Percentiles rank a stretch among this genome's conserved stretches.
phyloP scores from a whole-genome alignment of 176 grass and related monocot genomes.

The Musa troglodytarum region DNA sequence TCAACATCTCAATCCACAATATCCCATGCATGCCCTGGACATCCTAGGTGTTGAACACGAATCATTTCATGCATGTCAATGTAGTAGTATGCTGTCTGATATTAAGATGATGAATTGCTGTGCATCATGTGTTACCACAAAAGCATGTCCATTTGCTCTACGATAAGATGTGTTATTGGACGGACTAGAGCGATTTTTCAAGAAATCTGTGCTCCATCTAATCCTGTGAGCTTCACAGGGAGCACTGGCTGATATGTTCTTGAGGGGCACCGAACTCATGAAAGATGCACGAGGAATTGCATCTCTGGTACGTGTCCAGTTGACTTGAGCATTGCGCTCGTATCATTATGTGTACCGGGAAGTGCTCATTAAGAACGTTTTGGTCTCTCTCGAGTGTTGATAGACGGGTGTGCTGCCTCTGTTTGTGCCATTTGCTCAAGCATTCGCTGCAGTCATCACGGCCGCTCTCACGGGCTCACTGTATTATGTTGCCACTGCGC shows the following conservation, averaged over 20 bases:
- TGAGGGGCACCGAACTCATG: constrained; percentile 79
- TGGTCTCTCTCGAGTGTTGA: not conserved
- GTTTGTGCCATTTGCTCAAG: constrained; percentile 86
- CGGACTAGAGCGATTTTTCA: no score
- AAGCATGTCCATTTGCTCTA: no score
- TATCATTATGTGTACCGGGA: not conserved
- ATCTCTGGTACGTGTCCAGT: constrained; percentile 44
- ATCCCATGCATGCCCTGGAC: no score
- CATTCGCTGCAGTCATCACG: constrained; percentile 84
- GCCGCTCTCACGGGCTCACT: constrained; percentile 85
- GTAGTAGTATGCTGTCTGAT: no score
- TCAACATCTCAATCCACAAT: no score
- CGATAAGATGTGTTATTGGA: no score
- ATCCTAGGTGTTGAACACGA: no score
- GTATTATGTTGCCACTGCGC: constrained; percentile 72
- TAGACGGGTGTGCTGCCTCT: constrained; percentile 80
- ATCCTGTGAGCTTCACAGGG: constrained; percentile 30
- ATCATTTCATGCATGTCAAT: no score
- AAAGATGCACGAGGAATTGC: constrained; percentile 79
- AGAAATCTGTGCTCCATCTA: not conserved
- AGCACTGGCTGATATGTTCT: constrained; percentile 69
- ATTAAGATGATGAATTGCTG: no score
- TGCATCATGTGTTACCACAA: no score
- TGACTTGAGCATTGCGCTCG: not conserved
- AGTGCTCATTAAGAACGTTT: not conserved